Base-by-base conservation (phyloP, 164 flowering plant species). In the Berberis vulgaris region DNA sequence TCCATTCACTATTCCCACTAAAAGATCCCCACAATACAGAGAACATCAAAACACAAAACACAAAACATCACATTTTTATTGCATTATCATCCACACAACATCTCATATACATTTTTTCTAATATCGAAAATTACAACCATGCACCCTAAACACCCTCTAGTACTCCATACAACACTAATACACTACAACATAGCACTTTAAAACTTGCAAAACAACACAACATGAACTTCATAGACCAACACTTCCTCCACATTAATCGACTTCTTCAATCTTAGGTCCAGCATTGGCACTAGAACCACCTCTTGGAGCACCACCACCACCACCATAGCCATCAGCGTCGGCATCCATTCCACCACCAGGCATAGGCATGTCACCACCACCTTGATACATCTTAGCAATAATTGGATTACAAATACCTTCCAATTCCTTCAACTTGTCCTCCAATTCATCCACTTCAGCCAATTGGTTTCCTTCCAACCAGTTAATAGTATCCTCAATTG, bases 181-280 rank as follows among this genome's bases (percentile, higher is more conserved):
- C 26, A 26, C 26, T 26, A 26, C 26, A 26, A 26, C 26, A 26
- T 26, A 26, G 26, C 26, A 26, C 26, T 26, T 26, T 26, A 26
- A 26, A 26, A 26, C 26, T 26, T 26, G 26, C 26, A 26, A 26
- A 26, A 26, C 26, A 26, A 26, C 26, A 26, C 26, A 26, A 26
- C 26, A 26, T 26, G 26, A 26, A 26, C 26, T 26, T 26, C 26
- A 26, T 26, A 26, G 26, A 26, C 26, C 26, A 26, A 26, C 26
- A 26, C 26, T 26, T 26, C 26, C 26, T 26, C 26, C 26, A 26
- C 50, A 11, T 46, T 46, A 61, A 46, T 61, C 63, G 10, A 61
- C 63, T 13, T 61, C 63, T 38, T 61, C 63, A 61, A 61, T 61
- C 63, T 61, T 61, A 4, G 63, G 63, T 26, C 50, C 63, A 13